Conservation (phyloP, 805 yeast species). For the Spencermartinsiella europaea region DNA sequence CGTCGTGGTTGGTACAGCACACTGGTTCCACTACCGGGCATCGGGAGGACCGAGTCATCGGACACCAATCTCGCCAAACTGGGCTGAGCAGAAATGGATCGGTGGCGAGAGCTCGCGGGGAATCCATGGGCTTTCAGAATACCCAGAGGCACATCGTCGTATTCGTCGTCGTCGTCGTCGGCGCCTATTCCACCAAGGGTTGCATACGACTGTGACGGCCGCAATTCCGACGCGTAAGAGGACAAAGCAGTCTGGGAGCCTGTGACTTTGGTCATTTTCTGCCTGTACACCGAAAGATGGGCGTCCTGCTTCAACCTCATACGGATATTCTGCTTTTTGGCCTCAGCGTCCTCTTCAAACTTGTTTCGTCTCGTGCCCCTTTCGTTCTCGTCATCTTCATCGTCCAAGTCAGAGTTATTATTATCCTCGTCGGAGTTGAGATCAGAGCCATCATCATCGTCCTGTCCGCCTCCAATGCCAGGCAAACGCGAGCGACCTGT, state of each 20-base stretch:
- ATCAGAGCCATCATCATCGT: slow-evolving; percentile 1
- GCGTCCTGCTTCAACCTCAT: slow-evolving; percentile 37
- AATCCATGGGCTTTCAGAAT: slow-evolving; percentile 37
- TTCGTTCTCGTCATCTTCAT: slow-evolving; percentile 12
- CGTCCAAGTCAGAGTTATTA: slow-evolving; percentile 15
- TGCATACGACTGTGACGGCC: slow-evolving; percentile 7
- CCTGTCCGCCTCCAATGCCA: not conserved
- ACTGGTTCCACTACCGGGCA: slow-evolving; percentile 3
- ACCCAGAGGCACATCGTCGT: slow-evolving; percentile 38
- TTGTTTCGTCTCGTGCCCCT: slow-evolving; percentile 6
- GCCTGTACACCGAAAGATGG: slow-evolving; percentile 37
- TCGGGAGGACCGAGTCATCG: not conserved
- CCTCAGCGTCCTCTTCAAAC: slow-evolving; percentile 18
- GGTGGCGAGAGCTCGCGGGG: slow-evolving; percentile 21
- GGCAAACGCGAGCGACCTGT: not conserved
- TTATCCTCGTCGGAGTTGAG: slow-evolving; percentile 11
- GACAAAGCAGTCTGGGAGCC: slow-evolving; percentile 25
- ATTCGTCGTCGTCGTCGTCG: slow-evolving; percentile 33
- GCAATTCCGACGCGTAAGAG: slow-evolving; percentile 5
- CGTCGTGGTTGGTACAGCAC: slow-evolving; percentile 5
- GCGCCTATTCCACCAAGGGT: slow-evolving; percentile 17
- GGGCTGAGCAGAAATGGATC: slow-evolving; percentile 1
- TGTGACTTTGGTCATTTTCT: slow-evolving; percentile 36
- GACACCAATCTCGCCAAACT: not conserved
- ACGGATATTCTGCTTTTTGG: slow-evolving; percentile 19